phyloP scores from a whole-genome alignment of 2,329 filamentous ascomycete genomes.

The Gaeumannomyces sp. region DNA sequence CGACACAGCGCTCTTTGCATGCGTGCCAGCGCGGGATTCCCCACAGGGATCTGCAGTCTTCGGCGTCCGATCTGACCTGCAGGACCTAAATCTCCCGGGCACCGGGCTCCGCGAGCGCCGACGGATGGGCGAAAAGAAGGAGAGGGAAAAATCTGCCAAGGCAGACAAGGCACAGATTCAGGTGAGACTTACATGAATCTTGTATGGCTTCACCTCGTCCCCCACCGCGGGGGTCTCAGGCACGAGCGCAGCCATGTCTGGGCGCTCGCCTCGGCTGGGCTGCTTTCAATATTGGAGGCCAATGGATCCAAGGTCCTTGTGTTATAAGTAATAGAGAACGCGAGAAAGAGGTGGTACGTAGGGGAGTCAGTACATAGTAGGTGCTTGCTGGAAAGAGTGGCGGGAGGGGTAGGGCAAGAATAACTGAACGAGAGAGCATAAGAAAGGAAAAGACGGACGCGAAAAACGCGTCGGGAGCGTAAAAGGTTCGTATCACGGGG shows the following conservation, averaged over 20 bases:
- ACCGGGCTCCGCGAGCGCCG: too few species aligned
- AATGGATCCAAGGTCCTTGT: not conserved
- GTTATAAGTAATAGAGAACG: not conserved
- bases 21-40: not conserved
- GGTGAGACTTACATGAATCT: slow-evolving; percentile 45
- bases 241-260: slow-evolving; percentile 21
- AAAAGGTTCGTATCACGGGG: not conserved
- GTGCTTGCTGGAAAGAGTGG: not conserved
- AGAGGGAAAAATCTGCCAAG: not conserved
- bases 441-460: not conserved
- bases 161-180: not conserved
- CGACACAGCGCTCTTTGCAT: not conserved
- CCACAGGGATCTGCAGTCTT: not conserved
- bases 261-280: not conserved
- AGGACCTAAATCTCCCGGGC: not conserved
- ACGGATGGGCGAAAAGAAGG: not conserved
- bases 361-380: not conserved
- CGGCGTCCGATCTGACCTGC: slow-evolving; percentile 1
- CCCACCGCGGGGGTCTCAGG: slow-evolving; percentile 22
- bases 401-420: too few species aligned
- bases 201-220: slow-evolving; percentile 48
- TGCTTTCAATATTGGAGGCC: not conserved
- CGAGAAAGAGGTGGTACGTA: not conserved
- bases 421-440: not conserved
- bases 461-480: not conserved